phyloP scores from a whole-genome alignment of 148 eudicot genomes.

The Heliosperma pusillum region DNA sequence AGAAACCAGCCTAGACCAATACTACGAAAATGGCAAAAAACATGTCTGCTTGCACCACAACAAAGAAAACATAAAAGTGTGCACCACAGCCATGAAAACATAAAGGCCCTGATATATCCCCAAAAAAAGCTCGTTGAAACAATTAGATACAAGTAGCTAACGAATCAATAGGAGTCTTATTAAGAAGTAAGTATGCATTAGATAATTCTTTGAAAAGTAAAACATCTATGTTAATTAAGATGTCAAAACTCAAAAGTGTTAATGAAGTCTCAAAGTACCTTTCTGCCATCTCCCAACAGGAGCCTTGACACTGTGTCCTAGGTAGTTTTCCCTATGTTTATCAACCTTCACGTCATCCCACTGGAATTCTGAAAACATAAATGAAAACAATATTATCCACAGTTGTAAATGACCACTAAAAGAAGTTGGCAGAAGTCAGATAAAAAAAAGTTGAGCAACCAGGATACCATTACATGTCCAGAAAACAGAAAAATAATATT shows the following conservation, averaged over 20 bases:
- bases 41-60: neutral
- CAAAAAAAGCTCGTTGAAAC: neutral
- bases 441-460: slow-evolving; percentile 2
- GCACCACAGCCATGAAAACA: too few species aligned
- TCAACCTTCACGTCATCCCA: slow-evolving; percentile 99
- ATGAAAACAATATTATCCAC: neutral
- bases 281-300: slow-evolving; percentile 99
- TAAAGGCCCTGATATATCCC: neutral
- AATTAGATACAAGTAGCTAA: neutral
- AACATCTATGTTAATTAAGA: neutral
- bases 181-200: neutral
- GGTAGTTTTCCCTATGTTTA: slow-evolving; percentile 89
- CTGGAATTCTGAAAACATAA: slow-evolving; percentile 62
- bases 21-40: neutral
- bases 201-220: neutral
- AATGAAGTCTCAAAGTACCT: slow-evolving; percentile 40
- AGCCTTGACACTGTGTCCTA: slow-evolving; percentile 97
- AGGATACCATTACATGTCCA: neutral
- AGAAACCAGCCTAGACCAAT: too few species aligned
- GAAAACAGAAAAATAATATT: neutral
- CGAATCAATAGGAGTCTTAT: neutral
- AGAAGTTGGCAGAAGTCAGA: neutral
- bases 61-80: too few species aligned
- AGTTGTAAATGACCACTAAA: neutral
- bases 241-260: neutral